phyloP scores from a whole-genome alignment of 106 monocot species.

The Dactylorhiza incarnata region DNA sequence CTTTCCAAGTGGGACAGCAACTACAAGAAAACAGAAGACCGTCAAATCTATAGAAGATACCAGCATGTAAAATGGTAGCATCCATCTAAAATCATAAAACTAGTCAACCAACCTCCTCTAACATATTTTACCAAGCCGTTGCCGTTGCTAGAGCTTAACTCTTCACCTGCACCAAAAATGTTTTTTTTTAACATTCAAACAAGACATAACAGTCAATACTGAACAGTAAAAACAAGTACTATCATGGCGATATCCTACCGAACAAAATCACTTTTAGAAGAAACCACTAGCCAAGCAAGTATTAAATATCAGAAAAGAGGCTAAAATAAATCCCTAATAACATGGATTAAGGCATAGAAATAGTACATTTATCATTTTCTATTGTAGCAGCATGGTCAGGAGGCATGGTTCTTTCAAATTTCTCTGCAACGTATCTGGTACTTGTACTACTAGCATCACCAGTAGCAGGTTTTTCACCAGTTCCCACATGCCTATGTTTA shows the following conservation, averaged over 20 bases:
- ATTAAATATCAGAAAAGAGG: not conserved
- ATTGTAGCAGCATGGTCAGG: constrained; percentile 24
- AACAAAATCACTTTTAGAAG: not conserved
- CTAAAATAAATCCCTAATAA: not conserved
- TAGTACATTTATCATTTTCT: constrained; percentile 29
- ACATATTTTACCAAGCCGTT: constrained; percentile 53
- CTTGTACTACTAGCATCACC: constrained; percentile 11
- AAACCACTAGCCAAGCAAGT: not conserved
- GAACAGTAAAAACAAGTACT: not conserved
- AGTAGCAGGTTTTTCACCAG: constrained; percentile 11
- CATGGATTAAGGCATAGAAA: not conserved
- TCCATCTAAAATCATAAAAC: not conserved
- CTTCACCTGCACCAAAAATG: constrained; percentile 31
- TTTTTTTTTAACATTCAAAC: not conserved
- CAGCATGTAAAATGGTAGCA: not conserved
- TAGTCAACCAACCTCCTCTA: constrained; percentile 55
- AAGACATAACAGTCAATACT: not conserved
- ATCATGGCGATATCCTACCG: not conserved
- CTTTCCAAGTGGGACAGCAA: constrained; percentile 75
- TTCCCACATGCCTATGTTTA: constrained; percentile 3
- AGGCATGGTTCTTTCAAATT: constrained; percentile 35
- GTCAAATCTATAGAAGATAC: constrained; percentile 3
- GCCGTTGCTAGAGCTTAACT: constrained; percentile 35
- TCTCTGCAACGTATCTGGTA: constrained; percentile 26
- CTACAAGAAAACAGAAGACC: constrained; percentile 25